A percentile compares a stretch with the other conserved stretches of the same genome.
These are phyloP conservation scores for Colletotrichum abscissum DNA, from an alignment of 2,329 filamentous ascomycete genomes.

Conservation along the genomic window DNA sequence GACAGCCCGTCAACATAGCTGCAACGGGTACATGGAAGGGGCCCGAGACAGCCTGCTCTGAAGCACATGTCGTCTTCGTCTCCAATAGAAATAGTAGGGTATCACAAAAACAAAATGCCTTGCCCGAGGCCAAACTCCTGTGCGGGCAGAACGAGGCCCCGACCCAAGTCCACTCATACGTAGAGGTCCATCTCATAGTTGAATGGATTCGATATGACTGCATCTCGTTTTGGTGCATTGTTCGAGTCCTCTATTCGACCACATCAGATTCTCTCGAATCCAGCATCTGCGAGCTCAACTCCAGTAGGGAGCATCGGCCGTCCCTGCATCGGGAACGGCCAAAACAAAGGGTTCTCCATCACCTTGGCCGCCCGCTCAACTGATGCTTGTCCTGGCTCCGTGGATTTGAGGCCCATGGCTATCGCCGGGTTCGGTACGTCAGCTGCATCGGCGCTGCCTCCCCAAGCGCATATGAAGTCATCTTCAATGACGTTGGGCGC, in stretches of 20 bases:
- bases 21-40: not conserved
- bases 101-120: conserved; percentile 33
- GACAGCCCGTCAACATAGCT: not conserved
- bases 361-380: conserved; percentile 46
- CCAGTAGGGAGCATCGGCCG: conserved; percentile 64
- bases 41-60: not conserved
- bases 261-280: conserved; percentile 56
- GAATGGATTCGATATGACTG: not conserved
- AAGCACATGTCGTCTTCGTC: not conserved
- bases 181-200: not conserved
- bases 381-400: conserved; percentile 6
- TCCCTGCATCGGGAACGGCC: conserved; percentile 71
- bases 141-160: conserved; percentile 4
- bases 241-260: not conserved
- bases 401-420: conserved; percentile 14
- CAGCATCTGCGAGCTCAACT: conserved; percentile 60
- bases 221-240: not conserved
- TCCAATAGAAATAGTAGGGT: conserved; percentile 24
- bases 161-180: not conserved
- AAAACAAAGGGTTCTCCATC: conserved; percentile 67
- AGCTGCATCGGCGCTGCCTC: conserved; percentile 37
- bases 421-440: conserved; percentile 15
- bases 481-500: conserved; percentile 59
- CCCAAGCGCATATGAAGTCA: conserved; percentile 63
- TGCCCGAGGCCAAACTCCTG: conserved; percentile 27